Evolutionary conservation across 2,329 filamentous ascomycete genomes (phyloP).

Genomic region (Colletotrichum tamarilloi): DNA sequence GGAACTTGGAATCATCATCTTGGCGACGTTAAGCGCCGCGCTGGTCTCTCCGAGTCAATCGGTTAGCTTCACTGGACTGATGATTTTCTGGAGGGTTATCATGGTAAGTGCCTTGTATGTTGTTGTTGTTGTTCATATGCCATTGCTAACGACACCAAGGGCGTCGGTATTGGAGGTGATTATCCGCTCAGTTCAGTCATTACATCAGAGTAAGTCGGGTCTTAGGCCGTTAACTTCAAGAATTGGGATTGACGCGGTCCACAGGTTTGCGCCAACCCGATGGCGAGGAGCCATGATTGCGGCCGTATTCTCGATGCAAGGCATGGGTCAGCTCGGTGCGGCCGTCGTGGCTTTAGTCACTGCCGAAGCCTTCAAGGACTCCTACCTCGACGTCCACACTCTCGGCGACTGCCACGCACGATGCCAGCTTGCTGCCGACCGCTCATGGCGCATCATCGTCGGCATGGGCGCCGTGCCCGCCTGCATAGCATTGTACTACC

Average conservation of each 20-base stretch:
- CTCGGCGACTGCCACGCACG: conserved; percentile 66
- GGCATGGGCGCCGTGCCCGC: conserved; percentile 83
- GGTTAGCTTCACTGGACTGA: conserved; percentile 67
- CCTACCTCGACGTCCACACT: conserved; percentile 48
- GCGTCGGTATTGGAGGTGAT: conserved; percentile 83
- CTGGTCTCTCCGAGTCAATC: conserved; percentile 70
- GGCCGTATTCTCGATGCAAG: conserved; percentile 87
- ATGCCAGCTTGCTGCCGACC: conserved; percentile 79
- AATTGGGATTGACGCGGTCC: conserved; percentile 1
- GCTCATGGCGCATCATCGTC: conserved; percentile 85
- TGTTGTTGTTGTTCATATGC: neutral
- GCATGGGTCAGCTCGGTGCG: conserved; percentile 80
- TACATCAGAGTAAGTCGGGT: conserved; percentile 71
- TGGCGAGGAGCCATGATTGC: conserved; percentile 88
- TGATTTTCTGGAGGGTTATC: conserved; percentile 81
- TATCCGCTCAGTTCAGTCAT: conserved; percentile 86
- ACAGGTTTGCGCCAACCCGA: conserved; percentile 80
- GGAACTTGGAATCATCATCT: conserved; percentile 78
- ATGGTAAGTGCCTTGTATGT: conserved; percentile 59
- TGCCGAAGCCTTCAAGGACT: conserved; percentile 70
- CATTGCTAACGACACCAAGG: conserved; percentile 46
- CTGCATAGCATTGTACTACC: conserved; percentile 84
- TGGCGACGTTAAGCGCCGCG: conserved; percentile 75
- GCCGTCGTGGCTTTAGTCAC: conserved; percentile 78
- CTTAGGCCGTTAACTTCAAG: conserved; percentile 27